phyloP scores from a whole-genome alignment of 169 alveolate genomes.

The Miamiensis avidus region DNA sequence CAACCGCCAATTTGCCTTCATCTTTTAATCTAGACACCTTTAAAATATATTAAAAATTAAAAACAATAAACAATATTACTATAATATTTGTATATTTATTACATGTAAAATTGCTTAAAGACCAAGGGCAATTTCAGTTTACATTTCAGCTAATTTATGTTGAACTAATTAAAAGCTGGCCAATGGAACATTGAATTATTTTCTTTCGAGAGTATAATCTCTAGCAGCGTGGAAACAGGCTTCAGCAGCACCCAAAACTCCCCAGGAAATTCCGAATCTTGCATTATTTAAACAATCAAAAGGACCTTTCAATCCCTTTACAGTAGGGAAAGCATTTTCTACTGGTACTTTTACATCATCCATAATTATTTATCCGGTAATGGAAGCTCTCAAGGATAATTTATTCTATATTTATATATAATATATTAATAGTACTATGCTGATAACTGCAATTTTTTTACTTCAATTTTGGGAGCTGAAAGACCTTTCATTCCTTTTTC shows the following conservation, averaged over 20 bases:
- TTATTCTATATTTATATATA: slow-evolving; percentile 53
- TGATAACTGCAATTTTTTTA: too few species aligned
- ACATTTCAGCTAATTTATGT: slow-evolving; percentile 79
- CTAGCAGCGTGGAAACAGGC: slow-evolving; percentile 71
- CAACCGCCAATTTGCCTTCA: slow-evolving; percentile 58
- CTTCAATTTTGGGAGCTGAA: slow-evolving; percentile 71
- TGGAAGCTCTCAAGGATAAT: slow-evolving; percentile 79
- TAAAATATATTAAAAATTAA: too few species aligned
- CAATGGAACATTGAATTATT: slow-evolving; percentile 69
- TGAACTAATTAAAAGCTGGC: slow-evolving; percentile 73
- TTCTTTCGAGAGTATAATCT: slow-evolving; percentile 70
- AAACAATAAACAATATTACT: neutral
- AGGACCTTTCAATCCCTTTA: slow-evolving; percentile 81
- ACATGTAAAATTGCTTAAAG: slow-evolving; percentile 28
- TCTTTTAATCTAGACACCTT: slow-evolving; percentile 70
- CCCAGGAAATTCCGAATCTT: slow-evolving; percentile 87
- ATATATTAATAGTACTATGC: too few species aligned
- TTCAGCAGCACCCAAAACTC: slow-evolving; percentile 87
- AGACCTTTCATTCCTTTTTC: slow-evolving; percentile 80
- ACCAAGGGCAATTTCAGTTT: slow-evolving; percentile 72
- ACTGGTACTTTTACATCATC: slow-evolving; percentile 84
- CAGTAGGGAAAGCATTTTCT: slow-evolving; percentile 58
- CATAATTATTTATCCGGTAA: slow-evolving; percentile 86
- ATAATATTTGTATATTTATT: too few species aligned
- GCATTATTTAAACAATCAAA: slow-evolving; percentile 83